Base-by-base conservation (phyloP, 164 flowering plant species). In the Annona squamosa region DNA sequence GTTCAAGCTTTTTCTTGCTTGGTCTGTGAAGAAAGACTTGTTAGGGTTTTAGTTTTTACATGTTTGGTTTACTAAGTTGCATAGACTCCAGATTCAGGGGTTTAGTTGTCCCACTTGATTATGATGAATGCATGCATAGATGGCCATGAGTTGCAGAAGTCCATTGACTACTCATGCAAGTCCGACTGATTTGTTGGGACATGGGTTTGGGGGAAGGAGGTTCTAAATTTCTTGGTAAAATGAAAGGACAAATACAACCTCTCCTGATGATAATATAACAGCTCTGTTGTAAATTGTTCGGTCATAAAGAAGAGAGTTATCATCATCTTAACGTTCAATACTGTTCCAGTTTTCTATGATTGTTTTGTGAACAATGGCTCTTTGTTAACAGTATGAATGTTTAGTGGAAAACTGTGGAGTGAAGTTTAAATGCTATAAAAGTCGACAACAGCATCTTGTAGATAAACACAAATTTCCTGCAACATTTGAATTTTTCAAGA, bases 391-490 rank as follows among this genome's bases (percentile, higher is more conserved):
- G 99, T 95, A 95, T 75, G 98, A 93, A 82, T 95, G 99, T 85
- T 81, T 95, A 73, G 97, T 95, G 37, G 99, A 95, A 82, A 88
- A 91, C 70, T 95, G 99, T 84, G 89, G 79, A 52, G 42, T 81
- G 80, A 95, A 93, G 84, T 83, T 95, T 73, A 95, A 90, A 83
- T 89, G 70, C 80, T 95, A 93, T 82, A 88, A 87, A 80, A 81
- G 86, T 66, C 80, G 99, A 75, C 95, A 95, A 46, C 97, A 88
- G 62, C 99, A 92, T 85, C 88, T 93, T 68, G 84, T 95, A 3
- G 98, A 93, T 84, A 91, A 90, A 80, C 99, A 95, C 74, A 85
- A 86, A 65, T 95, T 93, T 72, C 93, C 98, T 2, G 67, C 87
- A 66, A 85, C 97, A 19, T 95, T 89, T 19, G 92, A 92, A 72